phyloP scores from a whole-genome alignment of 805 yeast genomes.

The Torulaspora gathmanii region DNA sequence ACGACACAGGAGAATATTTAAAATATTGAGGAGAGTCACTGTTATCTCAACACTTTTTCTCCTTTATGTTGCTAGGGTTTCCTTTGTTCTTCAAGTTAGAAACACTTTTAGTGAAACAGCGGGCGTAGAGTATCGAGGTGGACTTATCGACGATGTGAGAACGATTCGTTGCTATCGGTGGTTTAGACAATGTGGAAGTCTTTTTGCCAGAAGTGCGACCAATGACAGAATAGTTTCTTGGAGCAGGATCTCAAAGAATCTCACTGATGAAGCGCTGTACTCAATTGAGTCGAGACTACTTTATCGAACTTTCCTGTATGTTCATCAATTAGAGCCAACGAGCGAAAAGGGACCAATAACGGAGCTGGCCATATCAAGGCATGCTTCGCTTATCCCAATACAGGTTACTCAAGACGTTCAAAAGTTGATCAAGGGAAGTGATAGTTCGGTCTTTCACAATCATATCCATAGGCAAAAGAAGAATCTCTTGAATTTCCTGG shows the following conservation, averaged over 20 bases:
- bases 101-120: conserved; percentile 3
- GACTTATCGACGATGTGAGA: conserved; percentile 32
- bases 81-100: conserved; percentile 1
- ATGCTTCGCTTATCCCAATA: conserved; percentile 37
- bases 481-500: conserved; percentile 5
- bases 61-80: not conserved
- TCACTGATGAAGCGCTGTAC: conserved; percentile 22
- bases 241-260: conserved; percentile 25
- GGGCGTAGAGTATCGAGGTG: conserved; percentile 28
- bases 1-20: conserved; percentile 7
- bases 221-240: conserved; percentile 18
- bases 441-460: conserved; percentile 27
- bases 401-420: conserved; percentile 37
- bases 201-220: conserved; percentile 13
- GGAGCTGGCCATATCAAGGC: conserved; percentile 43
- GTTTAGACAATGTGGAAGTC: conserved; percentile 29
- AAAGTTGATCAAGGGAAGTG: conserved; percentile 30
- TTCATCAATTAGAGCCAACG: conserved; percentile 17
- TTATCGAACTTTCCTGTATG: conserved; percentile 30
- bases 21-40: conserved; percentile 3
- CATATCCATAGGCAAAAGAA: conserved; percentile 19
- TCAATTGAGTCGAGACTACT: conserved; percentile 13
- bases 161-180: conserved; percentile 32
- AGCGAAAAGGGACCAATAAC: conserved; percentile 35
- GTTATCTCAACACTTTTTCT: not conserved